Conservation (phyloP, 768 basidiomycete species). For the Tulasnella sp. region DNA sequence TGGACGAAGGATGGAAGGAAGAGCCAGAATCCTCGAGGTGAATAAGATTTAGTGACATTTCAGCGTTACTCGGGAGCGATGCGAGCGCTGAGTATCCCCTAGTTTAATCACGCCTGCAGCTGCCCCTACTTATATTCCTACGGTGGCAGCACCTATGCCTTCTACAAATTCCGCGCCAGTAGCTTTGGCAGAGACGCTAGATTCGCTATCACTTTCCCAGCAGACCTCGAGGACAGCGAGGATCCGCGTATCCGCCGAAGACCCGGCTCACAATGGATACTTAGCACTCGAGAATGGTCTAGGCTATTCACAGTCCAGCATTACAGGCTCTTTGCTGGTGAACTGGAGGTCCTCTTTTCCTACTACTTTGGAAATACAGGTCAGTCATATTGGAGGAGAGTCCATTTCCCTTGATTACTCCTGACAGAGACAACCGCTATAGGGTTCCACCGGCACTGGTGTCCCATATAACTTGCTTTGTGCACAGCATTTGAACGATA, state of each 20-base stretch:
- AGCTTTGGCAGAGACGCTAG: neutral
- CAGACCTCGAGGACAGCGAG: neutral
- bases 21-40: neutral
- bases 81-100: neutral
- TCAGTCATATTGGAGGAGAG: neutral
- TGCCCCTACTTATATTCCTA: neutral
- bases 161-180: neutral
- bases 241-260: neutral
- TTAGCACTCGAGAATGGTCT: neutral
- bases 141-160: neutral
- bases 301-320: neutral
- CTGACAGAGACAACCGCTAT: neutral
- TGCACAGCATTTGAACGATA: neutral
- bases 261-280: neutral
- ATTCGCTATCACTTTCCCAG: neutral
- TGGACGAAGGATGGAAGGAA: neutral
- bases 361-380: neutral
- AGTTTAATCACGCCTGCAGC: neutral
- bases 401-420: neutral
- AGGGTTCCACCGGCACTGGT: neutral
- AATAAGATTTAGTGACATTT: neutral
- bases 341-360: neutral
- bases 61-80: neutral
- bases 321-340: neutral
- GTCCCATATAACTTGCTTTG: neutral